Base-by-base conservation (phyloP, 2,329 filamentous ascomycete genomes). In the Penicillium brasilianum region DNA sequence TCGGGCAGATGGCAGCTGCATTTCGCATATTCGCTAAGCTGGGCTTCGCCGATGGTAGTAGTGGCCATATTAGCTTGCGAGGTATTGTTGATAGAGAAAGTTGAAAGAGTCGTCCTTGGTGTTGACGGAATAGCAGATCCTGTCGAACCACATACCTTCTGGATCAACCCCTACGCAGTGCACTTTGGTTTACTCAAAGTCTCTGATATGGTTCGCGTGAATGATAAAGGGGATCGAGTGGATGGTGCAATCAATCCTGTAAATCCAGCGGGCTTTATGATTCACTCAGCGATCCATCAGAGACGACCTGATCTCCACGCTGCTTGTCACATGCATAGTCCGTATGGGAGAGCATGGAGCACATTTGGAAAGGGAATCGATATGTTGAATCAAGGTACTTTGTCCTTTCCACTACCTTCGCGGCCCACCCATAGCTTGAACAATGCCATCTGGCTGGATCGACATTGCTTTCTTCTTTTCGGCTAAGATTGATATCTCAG, bases 181-280 rank as follows among this genome's bases (percentile, higher is more conserved):
- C 75, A 80, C 7, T 83, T 82, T 64, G 73, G 70, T 18, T 62
- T 77, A 9, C 74, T 83, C 34, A 81, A 73, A 52, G 77, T 76
- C n/a, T 78, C 74, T 5, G 81, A 84, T 63, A 73, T 84, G 48
- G 80, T 83, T 34, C 74, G 73, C 10, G 78, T 83, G 4, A 72
- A 81, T 60, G 72, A 80, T 44, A 55, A 75, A 11, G 81, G 81
- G 11, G 67, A 78, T 39, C 72, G 79, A 20, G 73, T 82, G 41
- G 78, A 76, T 30, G 80, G 79, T 9, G 77, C 76, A 22, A 69
- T 74, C 25, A 67, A 74, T 14, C 65, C 76, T 9, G 71, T 82
- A 39, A 82, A 83, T 62, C 75, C 75, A 0, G 80, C 81, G 0
- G 81, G 78, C 0, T 82, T 80, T 66, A 78, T 79, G 69, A 83